phyloP scores from a whole-genome alignment of 2,329 filamentous ascomycete species.

The Sporothrix brunneoviolacea region DNA sequence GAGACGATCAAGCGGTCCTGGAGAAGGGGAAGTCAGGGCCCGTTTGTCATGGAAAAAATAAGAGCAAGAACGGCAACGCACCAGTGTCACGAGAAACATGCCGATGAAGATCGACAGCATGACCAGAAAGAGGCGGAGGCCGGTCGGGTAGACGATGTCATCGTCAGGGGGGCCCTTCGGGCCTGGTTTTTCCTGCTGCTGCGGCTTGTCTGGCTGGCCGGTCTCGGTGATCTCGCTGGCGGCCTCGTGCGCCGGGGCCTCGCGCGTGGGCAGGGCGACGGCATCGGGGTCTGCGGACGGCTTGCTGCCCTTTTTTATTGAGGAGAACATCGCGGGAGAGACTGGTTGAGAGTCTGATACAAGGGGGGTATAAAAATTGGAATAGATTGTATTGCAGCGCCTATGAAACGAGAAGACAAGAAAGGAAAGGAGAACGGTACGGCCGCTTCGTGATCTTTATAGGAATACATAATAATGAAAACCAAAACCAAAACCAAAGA shows the following conservation, averaged over 20 bases:
- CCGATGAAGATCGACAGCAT: constrained; percentile 6
- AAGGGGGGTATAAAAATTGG: neutral
- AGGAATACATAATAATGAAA: no score
- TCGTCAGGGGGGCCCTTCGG: neutral
- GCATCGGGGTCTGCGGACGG: no score
- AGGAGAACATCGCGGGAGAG: neutral
- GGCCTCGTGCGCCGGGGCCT: neutral
- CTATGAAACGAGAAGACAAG: no score
- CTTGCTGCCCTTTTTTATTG: neutral
- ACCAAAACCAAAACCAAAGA: no score
- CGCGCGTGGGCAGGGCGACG: neutral
- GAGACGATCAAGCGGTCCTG: constrained; percentile 20
- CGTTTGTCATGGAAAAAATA: no score
- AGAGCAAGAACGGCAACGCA: no score
- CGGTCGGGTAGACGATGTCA: constrained; percentile 7
- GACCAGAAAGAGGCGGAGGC: neutral
- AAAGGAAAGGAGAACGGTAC: neutral
- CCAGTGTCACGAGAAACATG: constrained; percentile 7
- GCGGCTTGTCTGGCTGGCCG: neutral
- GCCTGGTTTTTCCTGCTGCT: neutral
- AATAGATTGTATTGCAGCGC: no score
- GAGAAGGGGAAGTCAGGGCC: no score
- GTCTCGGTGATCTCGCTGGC: neutral
- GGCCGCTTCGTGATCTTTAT: no score
- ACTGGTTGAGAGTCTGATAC: no score